A percentile compares a stretch with the other conserved stretches of the same genome.
phyloP scores from a whole-genome alignment of 2,329 filamentous ascomycete species.

The Ceratocystis diversiconidia region DNA sequence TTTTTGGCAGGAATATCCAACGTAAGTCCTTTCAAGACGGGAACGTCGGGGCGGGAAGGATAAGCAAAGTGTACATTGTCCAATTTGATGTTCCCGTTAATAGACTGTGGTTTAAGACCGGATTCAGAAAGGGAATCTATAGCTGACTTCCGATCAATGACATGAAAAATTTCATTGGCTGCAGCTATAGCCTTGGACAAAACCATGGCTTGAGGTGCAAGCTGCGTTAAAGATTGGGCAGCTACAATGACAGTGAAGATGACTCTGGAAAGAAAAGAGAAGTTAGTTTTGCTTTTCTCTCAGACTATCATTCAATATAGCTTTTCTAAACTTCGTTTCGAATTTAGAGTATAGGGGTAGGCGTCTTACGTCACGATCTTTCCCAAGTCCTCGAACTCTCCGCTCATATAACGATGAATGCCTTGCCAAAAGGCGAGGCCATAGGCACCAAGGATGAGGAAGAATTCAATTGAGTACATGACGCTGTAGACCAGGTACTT shows the following conservation, averaged over 20 bases:
- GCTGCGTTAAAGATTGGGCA: conserved; percentile 31
- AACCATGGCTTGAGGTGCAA: conserved; percentile 34
- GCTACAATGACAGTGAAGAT: conserved; percentile 35
- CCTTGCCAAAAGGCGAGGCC: conserved; percentile 40
- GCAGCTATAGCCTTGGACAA: conserved; percentile 34
- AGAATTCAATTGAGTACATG: conserved; percentile 33
- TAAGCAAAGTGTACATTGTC: conserved; percentile 39
- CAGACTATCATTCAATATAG: not conserved
- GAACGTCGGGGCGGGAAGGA: conserved; percentile 39
- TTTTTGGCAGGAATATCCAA: conserved; percentile 33
- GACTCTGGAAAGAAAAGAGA: conserved; percentile 24
- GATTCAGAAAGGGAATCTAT: conserved; percentile 31
- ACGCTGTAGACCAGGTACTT: conserved; percentile 32
- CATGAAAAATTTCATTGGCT: conserved; percentile 33
- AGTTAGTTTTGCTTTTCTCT: not conserved
- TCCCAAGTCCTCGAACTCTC: conserved; percentile 33
- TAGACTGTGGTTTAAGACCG: conserved; percentile 23
- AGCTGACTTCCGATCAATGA: conserved; percentile 32
- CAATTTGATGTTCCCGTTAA: conserved; percentile 35
- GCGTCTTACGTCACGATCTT: conserved; percentile 32
- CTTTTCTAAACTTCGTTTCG: not conserved
- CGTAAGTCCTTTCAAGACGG: conserved; percentile 31
- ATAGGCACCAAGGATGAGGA: conserved; percentile 34
- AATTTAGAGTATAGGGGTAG: not conserved
- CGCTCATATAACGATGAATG: conserved; percentile 31